Conservation (phyloP, 2,329 filamentous ascomycete species). For the Aspergillus texensis region DNA sequence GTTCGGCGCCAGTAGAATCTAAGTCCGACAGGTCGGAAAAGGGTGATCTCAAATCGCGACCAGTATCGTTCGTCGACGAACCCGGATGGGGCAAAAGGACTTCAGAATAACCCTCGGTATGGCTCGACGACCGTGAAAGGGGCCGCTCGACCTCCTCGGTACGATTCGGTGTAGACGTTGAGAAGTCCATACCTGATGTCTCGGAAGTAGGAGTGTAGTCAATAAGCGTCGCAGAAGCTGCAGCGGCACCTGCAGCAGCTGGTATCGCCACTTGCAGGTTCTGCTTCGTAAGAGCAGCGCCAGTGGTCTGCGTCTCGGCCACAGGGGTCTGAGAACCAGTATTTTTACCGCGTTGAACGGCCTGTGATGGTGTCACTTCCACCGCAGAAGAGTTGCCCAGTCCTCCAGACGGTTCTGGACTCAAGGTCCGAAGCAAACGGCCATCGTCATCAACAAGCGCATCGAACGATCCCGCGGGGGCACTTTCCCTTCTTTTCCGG, state of each 20-base stretch:
- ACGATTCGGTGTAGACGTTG: constrained; percentile 14
- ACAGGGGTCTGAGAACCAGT: constrained; percentile 12
- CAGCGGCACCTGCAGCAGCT: constrained; percentile 27
- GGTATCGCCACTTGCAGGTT: constrained; percentile 32
- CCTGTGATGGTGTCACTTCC: constrained; percentile 31
- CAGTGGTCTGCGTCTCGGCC: constrained; percentile 10
- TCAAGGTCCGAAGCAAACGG: constrained; percentile 28
- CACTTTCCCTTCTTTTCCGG: constrained; percentile 29
- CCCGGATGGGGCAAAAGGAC: constrained; percentile 39
- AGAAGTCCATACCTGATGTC: constrained; percentile 28
- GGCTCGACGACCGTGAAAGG: constrained; percentile 25
- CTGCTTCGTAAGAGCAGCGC: constrained; percentile 20
- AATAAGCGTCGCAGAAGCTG: constrained; percentile 45
- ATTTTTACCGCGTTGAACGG: constrained; percentile 29
- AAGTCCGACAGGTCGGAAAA: constrained; percentile 26
- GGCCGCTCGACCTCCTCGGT: background rate
- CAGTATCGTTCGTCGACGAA: constrained; percentile 21
- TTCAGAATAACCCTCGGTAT: constrained; percentile 37
- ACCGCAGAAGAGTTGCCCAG: constrained; percentile 42
- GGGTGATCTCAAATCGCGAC: constrained; percentile 22
- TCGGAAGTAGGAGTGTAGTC: constrained; percentile 52
- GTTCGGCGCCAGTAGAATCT: constrained; percentile 9
- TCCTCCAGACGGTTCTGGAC: constrained; percentile 6
- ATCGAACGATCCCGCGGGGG: constrained; percentile 43
- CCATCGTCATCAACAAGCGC: constrained; percentile 49